Percentiles rank a stretch among this genome's conserved stretches.
Evolutionary conservation across 805 yeast species (phyloP).

Genomic region (Candida berthetii): DNA sequence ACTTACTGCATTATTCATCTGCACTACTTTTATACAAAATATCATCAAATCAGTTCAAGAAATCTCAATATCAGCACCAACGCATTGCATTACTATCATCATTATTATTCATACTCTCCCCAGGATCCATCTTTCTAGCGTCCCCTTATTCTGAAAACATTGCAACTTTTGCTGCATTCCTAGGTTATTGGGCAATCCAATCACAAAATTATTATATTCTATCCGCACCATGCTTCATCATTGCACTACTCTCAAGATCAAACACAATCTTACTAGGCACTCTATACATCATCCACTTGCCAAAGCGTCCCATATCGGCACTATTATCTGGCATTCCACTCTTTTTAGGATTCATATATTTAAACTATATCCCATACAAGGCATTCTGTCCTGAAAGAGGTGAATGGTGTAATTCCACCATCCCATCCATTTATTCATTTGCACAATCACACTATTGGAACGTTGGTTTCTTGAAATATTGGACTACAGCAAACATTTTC

Average conservation of each 20-base stretch:
- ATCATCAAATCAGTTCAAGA: constrained; percentile 31
- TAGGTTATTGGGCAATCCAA: constrained; percentile 49
- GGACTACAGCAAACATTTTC: constrained; percentile 78
- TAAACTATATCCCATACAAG: constrained; percentile 48
- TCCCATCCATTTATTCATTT: constrained; percentile 60
- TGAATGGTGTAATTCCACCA: constrained; percentile 62
- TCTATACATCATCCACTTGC: constrained; percentile 54
- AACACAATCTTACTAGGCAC: constrained; percentile 74
- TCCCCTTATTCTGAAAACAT: constrained; percentile 74
- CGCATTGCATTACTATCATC: constrained; percentile 30
- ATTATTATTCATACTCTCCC: constrained; percentile 50
- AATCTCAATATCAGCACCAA: constrained; percentile 7
- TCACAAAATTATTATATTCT: constrained; percentile 14
- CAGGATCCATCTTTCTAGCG: constrained; percentile 75
- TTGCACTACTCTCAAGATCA: constrained; percentile 62
- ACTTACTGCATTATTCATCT: constrained; percentile 44
- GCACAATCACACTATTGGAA: constrained; percentile 85
- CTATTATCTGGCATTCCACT: constrained; percentile 53
- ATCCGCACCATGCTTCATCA: constrained; percentile 35
- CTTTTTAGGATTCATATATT: constrained; percentile 35
- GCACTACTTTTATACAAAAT: constrained; percentile 42
- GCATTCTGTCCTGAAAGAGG: constrained; percentile 65
- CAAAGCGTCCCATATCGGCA: constrained; percentile 20
- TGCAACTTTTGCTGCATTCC: constrained; percentile 54
- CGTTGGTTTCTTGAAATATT: constrained; percentile 73